These are phyloP conservation scores for Fraxinus cuspidata DNA, from an alignment of 257 asterid genomes.

Conservation along the genomic window DNA sequence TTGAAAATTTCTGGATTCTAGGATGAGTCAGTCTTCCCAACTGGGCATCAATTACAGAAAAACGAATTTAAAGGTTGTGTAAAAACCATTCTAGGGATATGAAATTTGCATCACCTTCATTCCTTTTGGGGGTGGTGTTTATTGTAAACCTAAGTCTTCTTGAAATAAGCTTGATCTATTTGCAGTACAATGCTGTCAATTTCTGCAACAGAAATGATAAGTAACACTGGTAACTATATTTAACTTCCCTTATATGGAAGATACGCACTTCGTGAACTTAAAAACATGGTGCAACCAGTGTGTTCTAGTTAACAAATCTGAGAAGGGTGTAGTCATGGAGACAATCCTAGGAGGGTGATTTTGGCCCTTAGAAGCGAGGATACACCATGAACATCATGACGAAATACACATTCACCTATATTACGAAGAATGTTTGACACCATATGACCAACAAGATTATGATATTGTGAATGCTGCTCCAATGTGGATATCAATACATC, in stretches of 20 bases:
- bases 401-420: too few species aligned
- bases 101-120: neutral
- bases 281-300: too few species aligned
- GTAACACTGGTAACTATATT: neutral
- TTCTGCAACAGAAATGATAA: neutral
- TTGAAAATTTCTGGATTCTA: too few species aligned
- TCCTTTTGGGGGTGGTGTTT: neutral
- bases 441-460: too few species aligned
- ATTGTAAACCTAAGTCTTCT: neutral
- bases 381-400: too few species aligned
- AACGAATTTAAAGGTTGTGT: neutral
- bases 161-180: neutral
- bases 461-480: neutral
- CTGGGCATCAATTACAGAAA: neutral
- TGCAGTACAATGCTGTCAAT: neutral
- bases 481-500: neutral
- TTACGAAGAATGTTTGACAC: too few species aligned
- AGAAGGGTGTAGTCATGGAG: too few species aligned
- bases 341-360: too few species aligned
- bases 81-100: neutral
- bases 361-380: too few species aligned
- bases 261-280: too few species aligned
- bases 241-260: too few species aligned
- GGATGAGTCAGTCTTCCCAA: neutral
- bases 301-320: too few species aligned